Conservation (phyloP, 139 green algal genomes). For the Penium margaritaceum region DNA sequence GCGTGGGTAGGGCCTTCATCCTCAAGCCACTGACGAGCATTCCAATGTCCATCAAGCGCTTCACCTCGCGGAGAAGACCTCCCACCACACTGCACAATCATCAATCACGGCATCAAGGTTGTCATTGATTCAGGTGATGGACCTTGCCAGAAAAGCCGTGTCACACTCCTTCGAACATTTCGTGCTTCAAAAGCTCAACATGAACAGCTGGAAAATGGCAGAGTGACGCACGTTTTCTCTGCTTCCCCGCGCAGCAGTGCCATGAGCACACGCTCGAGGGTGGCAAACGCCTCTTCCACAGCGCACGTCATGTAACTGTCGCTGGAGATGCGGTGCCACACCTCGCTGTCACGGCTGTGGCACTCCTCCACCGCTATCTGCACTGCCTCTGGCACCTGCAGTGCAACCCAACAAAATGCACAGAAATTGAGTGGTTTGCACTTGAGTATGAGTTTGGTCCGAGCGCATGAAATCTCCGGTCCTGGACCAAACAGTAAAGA, state of each 20-base stretch:
- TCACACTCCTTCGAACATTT: too few relatives aligned
- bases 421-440: too few relatives aligned
- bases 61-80: background rate
- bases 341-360: background rate
- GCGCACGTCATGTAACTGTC: constrained; percentile 27
- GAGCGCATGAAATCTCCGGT: too few relatives aligned
- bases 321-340: constrained; percentile 5
- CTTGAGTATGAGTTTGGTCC: too few relatives aligned
- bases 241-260: constrained; percentile 7
- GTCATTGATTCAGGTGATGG: too few relatives aligned
- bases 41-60: background rate
- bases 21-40: background rate
- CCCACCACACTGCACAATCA: constrained; percentile 11
- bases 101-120: too few relatives aligned
- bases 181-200: too few relatives aligned
- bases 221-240: constrained; percentile 1
- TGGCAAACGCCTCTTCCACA: constrained; percentile 17
- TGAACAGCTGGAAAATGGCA: too few relatives aligned
- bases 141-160: too few relatives aligned
- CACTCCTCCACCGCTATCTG: constrained; percentile 8
- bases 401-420: too few relatives aligned
- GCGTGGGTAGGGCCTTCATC: background rate
- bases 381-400: constrained; percentile 14
- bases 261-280: constrained; percentile 9
- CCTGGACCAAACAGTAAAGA: too few relatives aligned